Conservation (phyloP, 2,329 filamentous ascomycete genomes). For the Ceratocystis diversiconidia region DNA sequence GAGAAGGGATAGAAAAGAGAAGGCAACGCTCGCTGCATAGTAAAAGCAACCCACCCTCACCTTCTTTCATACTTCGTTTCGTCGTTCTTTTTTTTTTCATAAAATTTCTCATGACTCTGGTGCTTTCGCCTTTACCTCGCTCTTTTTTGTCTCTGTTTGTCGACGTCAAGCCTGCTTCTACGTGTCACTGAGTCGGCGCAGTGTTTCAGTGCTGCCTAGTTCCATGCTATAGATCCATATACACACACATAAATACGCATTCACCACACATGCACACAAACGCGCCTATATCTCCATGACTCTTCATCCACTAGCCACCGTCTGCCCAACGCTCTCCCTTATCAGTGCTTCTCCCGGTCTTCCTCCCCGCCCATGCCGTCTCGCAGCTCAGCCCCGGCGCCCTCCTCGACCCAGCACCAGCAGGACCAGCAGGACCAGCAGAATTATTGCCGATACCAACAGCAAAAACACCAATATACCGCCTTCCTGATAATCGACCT, state of each 20-base stretch:
- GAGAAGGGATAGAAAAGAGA: not conserved
- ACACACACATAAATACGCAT: constrained; percentile 1
- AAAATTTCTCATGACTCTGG: not conserved
- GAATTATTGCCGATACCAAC: not conserved
- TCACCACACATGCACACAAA: not conserved
- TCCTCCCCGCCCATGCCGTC: constrained; percentile 1
- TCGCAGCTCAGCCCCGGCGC: not conserved
- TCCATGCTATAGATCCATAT: not conserved
- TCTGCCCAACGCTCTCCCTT: not conserved
- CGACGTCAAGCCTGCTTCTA: not conserved
- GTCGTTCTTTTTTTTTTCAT: not conserved
- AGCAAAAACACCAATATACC: not conserved
- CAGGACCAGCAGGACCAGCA: not conserved
- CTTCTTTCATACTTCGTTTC: not conserved
- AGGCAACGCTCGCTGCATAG: not conserved
- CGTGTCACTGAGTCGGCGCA: not conserved
- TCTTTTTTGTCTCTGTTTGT: not conserved
- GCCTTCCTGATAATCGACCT: constrained; percentile 11
- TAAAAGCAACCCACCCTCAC: not conserved
- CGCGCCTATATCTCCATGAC: not conserved
- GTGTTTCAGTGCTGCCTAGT: not conserved
- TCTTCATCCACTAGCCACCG: not conserved
- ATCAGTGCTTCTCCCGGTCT: not conserved
- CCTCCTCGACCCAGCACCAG: not conserved
- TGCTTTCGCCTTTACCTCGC: not conserved